phyloP scores from a whole-genome alignment of 176 grass and related monocot genomes.

The Alloteropsis semialata region DNA sequence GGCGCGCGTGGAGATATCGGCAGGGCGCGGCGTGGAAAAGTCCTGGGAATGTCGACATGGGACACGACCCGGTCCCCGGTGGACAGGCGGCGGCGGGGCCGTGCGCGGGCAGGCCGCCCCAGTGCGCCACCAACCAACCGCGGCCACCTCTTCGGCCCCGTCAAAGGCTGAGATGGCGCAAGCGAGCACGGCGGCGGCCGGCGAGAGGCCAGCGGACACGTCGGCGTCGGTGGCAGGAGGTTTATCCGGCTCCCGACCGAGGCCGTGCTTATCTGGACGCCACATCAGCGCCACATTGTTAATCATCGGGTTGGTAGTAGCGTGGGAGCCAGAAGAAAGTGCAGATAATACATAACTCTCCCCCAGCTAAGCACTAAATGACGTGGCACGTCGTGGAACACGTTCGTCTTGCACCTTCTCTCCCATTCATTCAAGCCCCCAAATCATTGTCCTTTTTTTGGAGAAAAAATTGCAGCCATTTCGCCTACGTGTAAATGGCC shows the following conservation, averaged over 20 bases:
- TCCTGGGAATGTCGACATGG: constrained; percentile 21
- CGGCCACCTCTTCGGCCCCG: background rate
- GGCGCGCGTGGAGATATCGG: background rate
- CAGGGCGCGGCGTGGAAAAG: background rate
- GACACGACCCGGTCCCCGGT: too few relatives aligned
- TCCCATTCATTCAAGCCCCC: background rate
- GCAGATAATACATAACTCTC: background rate
- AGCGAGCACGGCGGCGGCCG: background rate
- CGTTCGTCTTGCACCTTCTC: background rate
- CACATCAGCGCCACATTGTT: background rate
- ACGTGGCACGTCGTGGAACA: background rate
- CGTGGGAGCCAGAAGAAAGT: background rate
- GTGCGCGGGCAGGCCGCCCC: constrained; percentile 23
- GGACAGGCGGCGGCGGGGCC: background rate
- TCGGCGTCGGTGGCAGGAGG: background rate
- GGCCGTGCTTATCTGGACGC: constrained; percentile 23
- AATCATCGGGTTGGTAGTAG: background rate
- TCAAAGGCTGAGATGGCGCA: background rate
- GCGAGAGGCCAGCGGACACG: background rate
- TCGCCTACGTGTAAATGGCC: background rate
- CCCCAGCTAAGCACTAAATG: background rate
- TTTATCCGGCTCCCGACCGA: background rate
- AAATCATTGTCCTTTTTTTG: background rate
- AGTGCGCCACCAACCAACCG: constrained; percentile 4
- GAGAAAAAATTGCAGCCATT: background rate